Conservation (phyloP, 768 basidiomycete genomes). For the Pulveroboletus sp. region DNA sequence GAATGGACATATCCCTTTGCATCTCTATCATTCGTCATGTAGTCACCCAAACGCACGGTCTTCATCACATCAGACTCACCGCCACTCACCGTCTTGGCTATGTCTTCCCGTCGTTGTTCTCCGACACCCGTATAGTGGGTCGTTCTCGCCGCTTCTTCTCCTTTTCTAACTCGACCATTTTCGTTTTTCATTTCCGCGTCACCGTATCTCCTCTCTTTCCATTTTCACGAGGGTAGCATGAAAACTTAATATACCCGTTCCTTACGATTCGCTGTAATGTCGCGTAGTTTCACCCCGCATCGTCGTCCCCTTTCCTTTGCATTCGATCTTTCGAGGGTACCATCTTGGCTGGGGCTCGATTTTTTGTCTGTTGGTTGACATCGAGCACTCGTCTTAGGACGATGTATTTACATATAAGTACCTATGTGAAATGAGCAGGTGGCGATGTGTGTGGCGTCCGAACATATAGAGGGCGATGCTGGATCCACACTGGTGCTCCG, state of each 20-base stretch:
- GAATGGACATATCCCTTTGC: slow-evolving; percentile 3
- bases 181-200: neutral
- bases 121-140: neutral
- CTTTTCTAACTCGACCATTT: slow-evolving; percentile 1
- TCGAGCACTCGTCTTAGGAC: slow-evolving; percentile 5
- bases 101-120: slow-evolving; percentile 7
- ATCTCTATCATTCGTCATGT: slow-evolving; percentile 24
- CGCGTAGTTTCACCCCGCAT: slow-evolving; percentile 3
- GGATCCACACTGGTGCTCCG: neutral
- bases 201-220: neutral
- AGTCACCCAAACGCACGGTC: slow-evolving; percentile 20
- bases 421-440: slow-evolving; percentile 12
- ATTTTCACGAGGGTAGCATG: slow-evolving; percentile 16
- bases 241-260: slow-evolving; percentile 26
- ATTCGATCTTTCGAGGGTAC: slow-evolving; percentile 3
- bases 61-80: slow-evolving; percentile 24
- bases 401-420: slow-evolving; percentile 17
- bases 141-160: slow-evolving; percentile 10
- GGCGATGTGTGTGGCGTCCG: neutral
- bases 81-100: slow-evolving; percentile 22
- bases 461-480: too few species aligned
- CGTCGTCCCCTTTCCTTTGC: slow-evolving; percentile 4
- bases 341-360: neutral
- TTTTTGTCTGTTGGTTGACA: neutral
- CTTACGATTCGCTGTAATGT: slow-evolving; percentile 21